Conservation (phyloP, 345 rosid genomes). For the Orychophragmus violaceus region DNA sequence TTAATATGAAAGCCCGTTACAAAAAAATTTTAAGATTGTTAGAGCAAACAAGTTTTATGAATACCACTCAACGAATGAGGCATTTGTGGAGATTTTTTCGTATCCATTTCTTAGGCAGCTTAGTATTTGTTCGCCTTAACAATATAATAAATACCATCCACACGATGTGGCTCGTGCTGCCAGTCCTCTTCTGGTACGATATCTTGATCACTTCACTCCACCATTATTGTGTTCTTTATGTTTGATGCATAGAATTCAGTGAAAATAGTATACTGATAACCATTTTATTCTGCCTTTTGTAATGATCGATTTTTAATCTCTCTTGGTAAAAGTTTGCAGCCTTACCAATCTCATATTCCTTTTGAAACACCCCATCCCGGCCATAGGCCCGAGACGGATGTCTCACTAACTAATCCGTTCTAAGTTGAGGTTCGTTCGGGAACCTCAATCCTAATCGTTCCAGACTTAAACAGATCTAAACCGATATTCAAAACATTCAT, state of each 20-base stretch:
- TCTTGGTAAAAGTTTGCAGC: too few species aligned
- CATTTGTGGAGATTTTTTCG: constrained; percentile 83
- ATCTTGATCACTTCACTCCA: neutral
- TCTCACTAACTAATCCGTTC: too few species aligned
- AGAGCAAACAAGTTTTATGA: constrained; percentile 86
- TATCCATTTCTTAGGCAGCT: constrained; percentile 41
- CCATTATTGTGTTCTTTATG: neutral
- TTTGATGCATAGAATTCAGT: neutral
- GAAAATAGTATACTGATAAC: neutral
- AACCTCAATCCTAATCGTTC: too few species aligned
- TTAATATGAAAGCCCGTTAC: too few species aligned
- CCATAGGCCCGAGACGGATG: too few species aligned
- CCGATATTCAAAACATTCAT: too few species aligned
- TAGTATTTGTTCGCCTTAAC: constrained; percentile 40
- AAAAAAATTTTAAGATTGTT: too few species aligned
- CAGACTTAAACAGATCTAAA: too few species aligned
- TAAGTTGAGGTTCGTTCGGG: too few species aligned
- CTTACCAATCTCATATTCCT: too few species aligned
- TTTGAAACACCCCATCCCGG: too few species aligned
- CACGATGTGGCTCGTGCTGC: constrained; percentile 77
- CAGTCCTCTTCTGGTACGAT: constrained; percentile 53
- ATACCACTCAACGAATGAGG: constrained; percentile 72
- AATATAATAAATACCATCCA: constrained; percentile 54
- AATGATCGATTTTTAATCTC: neutral
- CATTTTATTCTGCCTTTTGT: constrained; percentile 2